Percentiles rank a stretch among this genome's conserved stretches.
These are phyloP conservation scores for Hypoxylon sp. DNA, from an alignment of 2,329 filamentous ascomycete species.

Conservation along the genomic window DNA sequence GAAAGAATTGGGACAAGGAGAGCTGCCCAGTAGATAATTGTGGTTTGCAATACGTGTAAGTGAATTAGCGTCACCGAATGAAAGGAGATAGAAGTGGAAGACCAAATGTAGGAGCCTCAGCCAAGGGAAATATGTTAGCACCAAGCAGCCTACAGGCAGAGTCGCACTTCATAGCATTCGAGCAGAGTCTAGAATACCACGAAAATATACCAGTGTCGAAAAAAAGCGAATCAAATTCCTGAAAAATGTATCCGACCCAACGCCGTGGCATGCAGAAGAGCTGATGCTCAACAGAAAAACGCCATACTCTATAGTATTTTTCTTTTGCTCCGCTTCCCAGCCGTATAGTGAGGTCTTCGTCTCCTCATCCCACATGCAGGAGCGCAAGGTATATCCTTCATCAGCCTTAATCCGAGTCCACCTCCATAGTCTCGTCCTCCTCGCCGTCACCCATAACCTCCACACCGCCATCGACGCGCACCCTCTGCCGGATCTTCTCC, in stretches of 20 bases:
- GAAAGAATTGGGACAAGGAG: not conserved
- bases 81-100: not conserved
- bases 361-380: not conserved
- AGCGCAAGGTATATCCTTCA: not conserved
- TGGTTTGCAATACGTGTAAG: conserved; percentile 17
- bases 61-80: not conserved
- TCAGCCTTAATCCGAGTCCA: conserved; percentile 53
- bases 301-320: conserved; percentile 41
- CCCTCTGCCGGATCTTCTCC: conserved; percentile 55
- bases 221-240: conserved; percentile 24
- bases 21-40: conserved; percentile 8
- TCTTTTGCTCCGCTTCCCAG: conserved; percentile 28
- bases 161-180: conserved; percentile 8
- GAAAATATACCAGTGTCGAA: not conserved
- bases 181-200: conserved; percentile 17
- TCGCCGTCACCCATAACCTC: conserved; percentile 54
- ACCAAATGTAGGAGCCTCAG: not conserved
- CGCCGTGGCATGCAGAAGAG: conserved; percentile 49
- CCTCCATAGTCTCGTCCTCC: conserved; percentile 56
- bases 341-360: conserved; percentile 1
- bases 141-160: not conserved
- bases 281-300: conserved; percentile 40
- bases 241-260: conserved; percentile 41
- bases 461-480: conserved; percentile 56
- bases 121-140: not conserved